Evolutionary conservation across 441 rosid genomes (phyloP).

Genomic region (Gossypium lobatum): DNA sequence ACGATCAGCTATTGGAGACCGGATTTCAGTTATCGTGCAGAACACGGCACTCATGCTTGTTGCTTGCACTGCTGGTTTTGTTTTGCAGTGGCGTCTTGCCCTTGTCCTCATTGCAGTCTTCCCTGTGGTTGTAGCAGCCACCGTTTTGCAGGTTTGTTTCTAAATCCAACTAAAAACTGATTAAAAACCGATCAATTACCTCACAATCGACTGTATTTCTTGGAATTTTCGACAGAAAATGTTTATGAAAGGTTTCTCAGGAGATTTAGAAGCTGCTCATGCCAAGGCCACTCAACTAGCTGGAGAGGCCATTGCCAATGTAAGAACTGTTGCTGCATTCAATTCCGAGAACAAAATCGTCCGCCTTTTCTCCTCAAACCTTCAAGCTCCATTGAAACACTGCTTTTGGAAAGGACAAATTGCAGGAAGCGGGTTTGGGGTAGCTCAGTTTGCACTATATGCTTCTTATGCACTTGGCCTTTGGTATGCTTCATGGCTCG

Average conservation of each 20-base stretch:
- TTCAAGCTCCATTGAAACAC: slow-evolving; percentile 69
- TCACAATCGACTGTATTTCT: background rate
- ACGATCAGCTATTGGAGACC: slow-evolving; percentile 94
- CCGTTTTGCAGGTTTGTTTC: slow-evolving; percentile 80
- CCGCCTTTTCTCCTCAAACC: slow-evolving; percentile 69
- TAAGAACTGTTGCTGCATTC: slow-evolving; percentile 95
- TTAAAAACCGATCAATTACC: background rate
- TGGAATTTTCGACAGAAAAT: slow-evolving; percentile 64
- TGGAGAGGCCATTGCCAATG: slow-evolving; percentile 94
- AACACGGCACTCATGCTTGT: slow-evolving; percentile 88
- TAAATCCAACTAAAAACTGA: background rate
- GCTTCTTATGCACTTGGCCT: slow-evolving; percentile 96
- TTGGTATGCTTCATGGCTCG: slow-evolving; percentile 99
- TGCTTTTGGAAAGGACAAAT: slow-evolving; percentile 99
- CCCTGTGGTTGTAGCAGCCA: slow-evolving; percentile 94
- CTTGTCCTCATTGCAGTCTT: slow-evolving; percentile 90
- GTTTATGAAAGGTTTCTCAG: slow-evolving; percentile 98
- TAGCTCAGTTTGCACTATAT: slow-evolving; percentile 87
- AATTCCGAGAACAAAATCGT: slow-evolving; percentile 86
- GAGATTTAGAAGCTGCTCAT: slow-evolving; percentile 91
- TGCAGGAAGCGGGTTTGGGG: slow-evolving; percentile 92
- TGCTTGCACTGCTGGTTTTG: slow-evolving; percentile 95
- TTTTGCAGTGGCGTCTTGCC: slow-evolving; percentile 98
- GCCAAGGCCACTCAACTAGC: slow-evolving; percentile 96
- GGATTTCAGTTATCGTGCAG: slow-evolving; percentile 91